A percentile compares a stretch with the other conserved stretches of the same genome.
Conservation (phyloP, 2,329 filamentous ascomycete species). For the Nemania diffusa region DNA sequence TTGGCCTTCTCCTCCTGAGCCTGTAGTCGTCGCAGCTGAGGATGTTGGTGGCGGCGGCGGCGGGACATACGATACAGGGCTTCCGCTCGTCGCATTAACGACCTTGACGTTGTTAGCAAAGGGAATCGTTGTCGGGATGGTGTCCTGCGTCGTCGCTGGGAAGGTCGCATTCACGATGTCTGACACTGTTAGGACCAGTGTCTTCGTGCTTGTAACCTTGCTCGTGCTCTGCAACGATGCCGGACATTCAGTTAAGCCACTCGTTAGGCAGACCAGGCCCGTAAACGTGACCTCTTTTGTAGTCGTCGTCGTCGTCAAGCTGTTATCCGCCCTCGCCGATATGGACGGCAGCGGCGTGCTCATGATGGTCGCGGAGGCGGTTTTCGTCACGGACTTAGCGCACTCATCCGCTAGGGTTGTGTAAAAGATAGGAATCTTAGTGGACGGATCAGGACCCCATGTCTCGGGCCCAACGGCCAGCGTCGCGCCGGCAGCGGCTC, state of each 20-base stretch:
- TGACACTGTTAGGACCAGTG: conserved; percentile 54
- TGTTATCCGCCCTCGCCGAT: conserved; percentile 25
- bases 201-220: conserved; percentile 53
- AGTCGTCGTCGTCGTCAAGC: conserved; percentile 53
- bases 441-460: conserved; percentile 62
- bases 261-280: conserved; percentile 56
- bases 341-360: background rate
- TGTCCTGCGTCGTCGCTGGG: conserved; percentile 50
- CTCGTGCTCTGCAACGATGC: conserved; percentile 59
- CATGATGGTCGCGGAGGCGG: conserved; percentile 32
- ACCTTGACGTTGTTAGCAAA: conserved; percentile 56
- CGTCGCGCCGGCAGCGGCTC: conserved; percentile 64
- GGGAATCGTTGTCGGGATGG: conserved; percentile 49
- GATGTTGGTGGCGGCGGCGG: conserved; percentile 50
- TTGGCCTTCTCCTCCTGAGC: background rate
- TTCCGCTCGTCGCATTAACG: conserved; percentile 55
- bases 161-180: conserved; percentile 54
- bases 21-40: conserved; percentile 20
- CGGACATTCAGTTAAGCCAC: conserved; percentile 60
- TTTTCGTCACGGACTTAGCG: conserved; percentile 45
- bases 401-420: conserved; percentile 61
- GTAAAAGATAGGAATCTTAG: conserved; percentile 62
- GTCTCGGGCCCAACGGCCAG: conserved; percentile 55
- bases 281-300: conserved; percentile 55
- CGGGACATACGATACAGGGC: conserved; percentile 57